These are phyloP conservation scores for Geranium brycei DNA, from an alignment of 345 rosid species.

Conservation along the genomic window DNA sequence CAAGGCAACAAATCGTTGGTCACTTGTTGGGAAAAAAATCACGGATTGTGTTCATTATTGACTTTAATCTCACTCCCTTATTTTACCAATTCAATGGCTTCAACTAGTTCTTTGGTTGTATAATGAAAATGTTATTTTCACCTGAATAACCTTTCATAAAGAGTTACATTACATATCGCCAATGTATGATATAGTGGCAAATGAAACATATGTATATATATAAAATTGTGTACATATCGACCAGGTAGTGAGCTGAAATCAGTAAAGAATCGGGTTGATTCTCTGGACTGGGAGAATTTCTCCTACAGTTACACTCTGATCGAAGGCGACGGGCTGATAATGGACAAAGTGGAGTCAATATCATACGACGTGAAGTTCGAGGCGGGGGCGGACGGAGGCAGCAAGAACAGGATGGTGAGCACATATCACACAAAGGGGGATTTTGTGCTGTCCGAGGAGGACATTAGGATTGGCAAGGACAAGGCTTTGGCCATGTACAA, in stretches of 20 bases:
- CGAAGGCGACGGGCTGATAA: conserved; percentile 13
- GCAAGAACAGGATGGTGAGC: conserved; percentile 22
- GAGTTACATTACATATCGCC: no score
- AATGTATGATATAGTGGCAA: no score
- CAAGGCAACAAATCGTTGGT: no score
- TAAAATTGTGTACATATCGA: no score
- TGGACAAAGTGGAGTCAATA: conserved; percentile 22
- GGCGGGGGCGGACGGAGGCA: conserved; percentile 19
- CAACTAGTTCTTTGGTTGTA: no score
- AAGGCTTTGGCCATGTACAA: conserved; percentile 30
- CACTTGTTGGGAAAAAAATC: no score
- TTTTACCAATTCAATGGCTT: no score
- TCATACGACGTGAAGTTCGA: conserved; percentile 26
- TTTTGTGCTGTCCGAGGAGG: conserved; percentile 19
- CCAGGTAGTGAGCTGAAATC: conserved; percentile 2
- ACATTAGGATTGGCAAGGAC: conserved; percentile 26
- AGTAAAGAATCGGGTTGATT: conserved; percentile 27
- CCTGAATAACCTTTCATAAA: no score
- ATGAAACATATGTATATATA: no score
- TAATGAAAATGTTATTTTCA: no score
- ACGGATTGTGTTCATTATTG: no score
- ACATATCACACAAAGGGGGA: conserved; percentile 25
- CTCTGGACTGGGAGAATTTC: conserved; percentile 24
- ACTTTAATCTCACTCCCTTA: no score
- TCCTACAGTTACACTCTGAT: conserved; percentile 19